These are phyloP conservation scores for Inga laurina DNA, from an alignment of 306 rosid species.

Conservation along the genomic window DNA sequence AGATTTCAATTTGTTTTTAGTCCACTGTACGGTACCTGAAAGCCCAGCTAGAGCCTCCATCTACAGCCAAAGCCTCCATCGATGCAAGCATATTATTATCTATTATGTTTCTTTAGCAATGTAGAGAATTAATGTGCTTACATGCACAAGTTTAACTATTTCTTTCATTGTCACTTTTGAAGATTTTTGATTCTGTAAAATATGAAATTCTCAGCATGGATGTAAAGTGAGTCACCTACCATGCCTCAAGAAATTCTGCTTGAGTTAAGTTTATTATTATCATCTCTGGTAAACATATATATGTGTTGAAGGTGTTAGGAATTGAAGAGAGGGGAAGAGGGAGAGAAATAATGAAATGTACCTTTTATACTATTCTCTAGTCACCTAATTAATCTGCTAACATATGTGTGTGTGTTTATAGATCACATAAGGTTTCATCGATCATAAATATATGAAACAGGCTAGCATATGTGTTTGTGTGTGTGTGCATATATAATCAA, in stretches of 20 bases:
- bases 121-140: conserved; percentile 5
- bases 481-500: no score
- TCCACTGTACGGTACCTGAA: conserved; percentile 88
- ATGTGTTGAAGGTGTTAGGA: no score
- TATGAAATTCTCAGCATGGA: conserved; percentile 1
- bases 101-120: conserved; percentile 4
- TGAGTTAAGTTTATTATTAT: neutral
- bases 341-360: no score
- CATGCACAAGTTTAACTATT: neutral
- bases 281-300: neutral
- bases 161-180: neutral
- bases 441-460: no score
- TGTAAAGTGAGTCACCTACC: conserved; percentile 1
- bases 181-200: neutral
- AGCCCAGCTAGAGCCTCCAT: conserved; percentile 9
- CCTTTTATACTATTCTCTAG: no score
- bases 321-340: no score
- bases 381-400: no score
- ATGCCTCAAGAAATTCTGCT: neutral
- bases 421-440: no score
- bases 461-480: no score
- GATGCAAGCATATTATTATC: conserved; percentile 64
- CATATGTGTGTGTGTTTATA: no score
- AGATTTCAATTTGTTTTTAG: conserved; percentile 42
- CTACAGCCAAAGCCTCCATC: conserved; percentile 92